Evolutionary conservation across 1,139 yeast species (phyloP), one percentile per base, ranked within the genome.

Genomic region (Wickerhamomyces sp.): DNA sequence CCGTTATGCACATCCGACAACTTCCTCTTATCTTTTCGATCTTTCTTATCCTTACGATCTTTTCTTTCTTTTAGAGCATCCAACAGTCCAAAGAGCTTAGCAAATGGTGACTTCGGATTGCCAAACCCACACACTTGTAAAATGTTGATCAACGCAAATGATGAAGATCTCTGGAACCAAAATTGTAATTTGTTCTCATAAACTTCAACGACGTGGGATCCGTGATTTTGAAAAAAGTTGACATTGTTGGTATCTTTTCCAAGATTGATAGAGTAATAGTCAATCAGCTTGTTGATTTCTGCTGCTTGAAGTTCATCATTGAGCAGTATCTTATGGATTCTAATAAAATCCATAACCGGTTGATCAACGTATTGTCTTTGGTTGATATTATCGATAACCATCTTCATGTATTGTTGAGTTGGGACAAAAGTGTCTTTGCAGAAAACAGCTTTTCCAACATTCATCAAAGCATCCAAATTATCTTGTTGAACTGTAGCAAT

Each of bases 391-490:
- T 84, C 93, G 46, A 85, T 86, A 33, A 85, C 90, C 64, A 84
- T 71, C 55, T 84, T 73, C 62, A 85, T 72, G 59, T 85, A 85
- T 57, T 84, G 90, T 47, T 78, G 82, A 5, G 93, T 84, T 31
- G 94, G 94, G 7, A 84, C 89, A 64, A 85, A 85, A 8, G 91
- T 89, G 61, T 85, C 93, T 50, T 85, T 77, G 58, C 91, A 84
- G 46, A 81, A 76, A 10, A 85, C 91, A 37, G 87, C 78, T 61
- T 84, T 85, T 11, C 93, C 91, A 35, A 85, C 76, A 54, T 84
- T 83, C 44, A 83, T 89, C 52, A 85, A 74, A 1, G 93, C 91
- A 63, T 84, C 91, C 53, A 85, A 66, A 54, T 84, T 84, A 61
- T 85, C 90, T 62, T 81, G 85, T 60, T 85, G 91, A 4, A 85